Base-by-base conservation (phyloP, 176 grass and related monocot genomes). In the Paspalum notatum region DNA sequence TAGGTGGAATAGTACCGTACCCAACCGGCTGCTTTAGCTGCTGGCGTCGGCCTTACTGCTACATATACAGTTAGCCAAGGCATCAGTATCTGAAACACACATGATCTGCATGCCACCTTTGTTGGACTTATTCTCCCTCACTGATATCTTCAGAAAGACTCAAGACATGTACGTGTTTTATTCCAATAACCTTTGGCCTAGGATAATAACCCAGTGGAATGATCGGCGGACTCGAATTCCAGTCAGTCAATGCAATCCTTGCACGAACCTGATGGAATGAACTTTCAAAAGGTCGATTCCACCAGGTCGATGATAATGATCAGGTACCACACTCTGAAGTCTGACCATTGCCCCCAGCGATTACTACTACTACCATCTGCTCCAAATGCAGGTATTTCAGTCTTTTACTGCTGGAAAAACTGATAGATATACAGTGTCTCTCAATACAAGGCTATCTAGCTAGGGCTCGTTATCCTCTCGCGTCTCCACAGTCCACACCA, bases 401-500 rank as follows among this genome's bases (percentile, higher is more conserved):
- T 26, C 4, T 60, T 61, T 84, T 84, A 74, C 69, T 12, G 52
- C 13, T 20, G 2, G 18, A 75, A 57, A 57, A 84, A 70, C 50
- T 50, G 27, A 27, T 50, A 69, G 21, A 53, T 10, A n/a, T 52
- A 74, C 26, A 24, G 9, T n/a, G 15, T 5, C 22, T 47, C 22
- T 25, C 25, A 42, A 24, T 18, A 37, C 26, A 16, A 42, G 48
- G 32, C 60, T 57, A 66, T 12, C 14, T 26, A 1, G 14, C 9
- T 25, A 25, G 26, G 52, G 4, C 37, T 12, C 26, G 21, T 8
- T 42, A 70, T 15, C 27, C 12, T 20, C 39, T 85, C 81, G 55
- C 75, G 39, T 47, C 75, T 88, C 45, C 76, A 48, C 77, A 64
- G 68, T 88, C 45, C 76, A 48, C 77, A 64, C 55, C 57, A 21